Conservation (phyloP, 2,329 filamentous ascomycete species). For the Fusarium beomiforme region DNA sequence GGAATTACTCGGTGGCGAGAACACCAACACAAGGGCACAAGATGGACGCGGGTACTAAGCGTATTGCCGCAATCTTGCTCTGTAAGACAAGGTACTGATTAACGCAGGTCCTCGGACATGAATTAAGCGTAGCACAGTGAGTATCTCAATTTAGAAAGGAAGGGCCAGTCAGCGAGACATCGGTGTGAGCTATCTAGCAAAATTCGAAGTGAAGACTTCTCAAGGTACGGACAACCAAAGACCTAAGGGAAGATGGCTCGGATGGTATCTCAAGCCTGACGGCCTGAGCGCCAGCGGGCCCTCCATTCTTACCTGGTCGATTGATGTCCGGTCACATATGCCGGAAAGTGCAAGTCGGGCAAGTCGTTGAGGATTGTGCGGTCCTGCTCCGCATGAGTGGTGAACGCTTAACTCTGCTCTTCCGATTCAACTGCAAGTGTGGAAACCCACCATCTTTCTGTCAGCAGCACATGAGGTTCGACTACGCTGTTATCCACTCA, state of each 20-base stretch:
- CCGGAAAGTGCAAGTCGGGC: background rate
- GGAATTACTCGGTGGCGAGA: slow-evolving; percentile 26
- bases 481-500: too few species aligned
- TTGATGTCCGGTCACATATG: background rate
- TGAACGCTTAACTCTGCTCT: background rate
- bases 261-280: background rate
- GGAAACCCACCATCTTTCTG: slow-evolving; percentile 4
- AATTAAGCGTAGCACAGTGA: background rate
- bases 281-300: slow-evolving; percentile 14
- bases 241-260: background rate
- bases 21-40: slow-evolving; percentile 4
- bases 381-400: slow-evolving; percentile 3
- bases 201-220: background rate
- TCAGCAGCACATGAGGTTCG: too few species aligned
- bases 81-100: slow-evolving; percentile 3
- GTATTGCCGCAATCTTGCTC: slow-evolving; percentile 9
- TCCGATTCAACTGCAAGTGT: slow-evolving; percentile 1
- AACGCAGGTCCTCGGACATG: slow-evolving; percentile 12
- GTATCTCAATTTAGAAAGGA: background rate
- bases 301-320: background rate
- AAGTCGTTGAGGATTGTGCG: background rate
- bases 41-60: slow-evolving; percentile 2
- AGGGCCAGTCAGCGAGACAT: background rate
- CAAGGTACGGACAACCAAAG: background rate
- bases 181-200: background rate